Evolutionary conservation across 768 basidiomycete species (phyloP).

Genomic region (Tulasnella sp.): DNA sequence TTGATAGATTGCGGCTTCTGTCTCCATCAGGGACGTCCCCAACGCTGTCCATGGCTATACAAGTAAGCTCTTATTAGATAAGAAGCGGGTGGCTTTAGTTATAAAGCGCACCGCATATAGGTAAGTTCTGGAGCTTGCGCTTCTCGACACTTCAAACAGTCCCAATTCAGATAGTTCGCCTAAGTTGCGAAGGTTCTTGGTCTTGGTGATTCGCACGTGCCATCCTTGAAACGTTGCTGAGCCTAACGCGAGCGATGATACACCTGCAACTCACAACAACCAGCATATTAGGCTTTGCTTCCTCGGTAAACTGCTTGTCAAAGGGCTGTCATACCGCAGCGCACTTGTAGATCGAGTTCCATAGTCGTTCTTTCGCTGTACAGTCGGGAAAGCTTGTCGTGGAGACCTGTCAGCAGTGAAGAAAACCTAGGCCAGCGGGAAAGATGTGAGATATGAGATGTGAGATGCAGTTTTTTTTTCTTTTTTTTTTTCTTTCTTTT

Average conservation of each 20-base stretch:
- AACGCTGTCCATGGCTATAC: conserved; percentile 62
- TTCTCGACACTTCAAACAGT: conserved; percentile 53
- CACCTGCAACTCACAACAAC: conserved; percentile 46
- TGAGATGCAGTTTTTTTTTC: too few relatives aligned
- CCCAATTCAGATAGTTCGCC: conserved; percentile 26
- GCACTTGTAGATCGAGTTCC: conserved; percentile 41
- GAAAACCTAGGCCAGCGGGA: conserved; percentile 44
- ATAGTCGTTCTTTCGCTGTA: conserved; percentile 38
- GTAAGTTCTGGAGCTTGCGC: conserved; percentile 52
- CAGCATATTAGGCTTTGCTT: conserved; percentile 5
- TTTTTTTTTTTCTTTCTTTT: too few relatives aligned
- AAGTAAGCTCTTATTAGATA: too few relatives aligned
- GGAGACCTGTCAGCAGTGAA: conserved; percentile 37
- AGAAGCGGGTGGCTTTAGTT: too few relatives aligned
- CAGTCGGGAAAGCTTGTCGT: conserved; percentile 37
- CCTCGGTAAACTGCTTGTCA: neutral
- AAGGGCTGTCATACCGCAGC: conserved; percentile 35
- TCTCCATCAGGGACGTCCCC: conserved; percentile 55
- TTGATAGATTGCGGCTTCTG: conserved; percentile 36
- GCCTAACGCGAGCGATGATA: conserved; percentile 59
- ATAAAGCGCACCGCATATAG: conserved; percentile 53
- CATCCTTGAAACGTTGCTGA: conserved; percentile 47
- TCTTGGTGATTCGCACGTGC: conserved; percentile 58
- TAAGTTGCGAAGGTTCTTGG: conserved; percentile 50
- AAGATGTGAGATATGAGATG: neutral